Conservation (phyloP, 2,329 filamentous ascomycete genomes). For the Fusarium redolens region DNA sequence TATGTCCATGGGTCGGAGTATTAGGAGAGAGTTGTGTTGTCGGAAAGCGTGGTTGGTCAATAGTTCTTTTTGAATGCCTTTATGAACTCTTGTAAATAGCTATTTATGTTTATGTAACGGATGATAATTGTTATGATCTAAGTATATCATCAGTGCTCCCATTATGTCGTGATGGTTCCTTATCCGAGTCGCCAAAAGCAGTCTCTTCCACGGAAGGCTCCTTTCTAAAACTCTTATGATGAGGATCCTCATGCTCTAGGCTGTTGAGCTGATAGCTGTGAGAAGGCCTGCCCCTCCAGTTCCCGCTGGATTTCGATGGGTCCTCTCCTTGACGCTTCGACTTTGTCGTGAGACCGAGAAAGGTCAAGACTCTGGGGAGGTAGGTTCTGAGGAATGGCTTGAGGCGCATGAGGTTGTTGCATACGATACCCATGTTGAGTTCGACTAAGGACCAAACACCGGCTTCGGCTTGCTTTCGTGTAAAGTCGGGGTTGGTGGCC, state of each 20-base stretch:
- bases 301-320: neutral
- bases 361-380: neutral
- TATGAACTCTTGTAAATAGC: neutral
- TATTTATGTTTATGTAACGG: accelerated
- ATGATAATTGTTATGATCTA: neutral
- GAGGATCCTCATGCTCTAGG: neutral
- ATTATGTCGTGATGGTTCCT: neutral
- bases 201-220: neutral
- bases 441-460: conserved; percentile 1
- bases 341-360: neutral
- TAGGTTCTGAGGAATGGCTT: neutral
- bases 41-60: accelerated
- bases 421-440: conserved; percentile 1
- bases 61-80: neutral
- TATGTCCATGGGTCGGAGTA: accelerated
- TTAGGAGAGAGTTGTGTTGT: accelerated
- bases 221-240: neutral
- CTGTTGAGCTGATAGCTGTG: neutral
- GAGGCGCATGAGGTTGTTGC: neutral
- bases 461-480: neutral
- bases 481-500: neutral
- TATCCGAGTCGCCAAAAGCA: neutral
- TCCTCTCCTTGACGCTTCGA: neutral
- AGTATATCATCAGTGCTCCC: neutral
- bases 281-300: neutral